phyloP scores from a whole-genome alignment of 2,329 filamentous ascomycete genomes.

The Monosporascus sp. region DNA sequence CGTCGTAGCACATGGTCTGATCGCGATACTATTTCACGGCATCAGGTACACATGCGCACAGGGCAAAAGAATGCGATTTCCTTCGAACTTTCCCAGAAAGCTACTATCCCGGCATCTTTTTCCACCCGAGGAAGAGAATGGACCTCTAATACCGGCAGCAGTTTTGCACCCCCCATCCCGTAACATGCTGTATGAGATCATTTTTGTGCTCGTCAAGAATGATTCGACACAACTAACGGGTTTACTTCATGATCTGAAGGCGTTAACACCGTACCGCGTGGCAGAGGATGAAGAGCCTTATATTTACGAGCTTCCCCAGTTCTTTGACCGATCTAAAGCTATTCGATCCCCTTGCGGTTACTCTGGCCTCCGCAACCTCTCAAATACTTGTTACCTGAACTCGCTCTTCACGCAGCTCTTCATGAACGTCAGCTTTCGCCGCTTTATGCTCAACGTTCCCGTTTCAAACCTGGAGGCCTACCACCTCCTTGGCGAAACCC shows the following conservation, averaged over 20 bases:
- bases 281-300: constrained; percentile 46
- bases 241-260: constrained; percentile 46
- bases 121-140: constrained; percentile 38
- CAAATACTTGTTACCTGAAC: constrained; percentile 96
- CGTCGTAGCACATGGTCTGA: constrained; percentile 29
- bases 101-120: constrained; percentile 64
- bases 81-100: constrained; percentile 31
- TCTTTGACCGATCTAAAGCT: constrained; percentile 60
- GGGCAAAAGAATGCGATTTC: constrained; percentile 12
- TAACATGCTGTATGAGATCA: constrained; percentile 52
- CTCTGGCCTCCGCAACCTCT: constrained; percentile 84
- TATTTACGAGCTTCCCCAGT: constrained; percentile 53
- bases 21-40: constrained; percentile 27
- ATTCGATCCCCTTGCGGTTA: constrained; percentile 77
- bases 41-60: constrained; percentile 20
- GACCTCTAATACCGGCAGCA: constrained; percentile 30
- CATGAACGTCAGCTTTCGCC: constrained; percentile 86
- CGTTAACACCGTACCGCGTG: constrained; percentile 43
- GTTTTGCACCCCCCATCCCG: constrained; percentile 52
- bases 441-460: constrained; percentile 68
- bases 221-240: constrained; percentile 40
- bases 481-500: constrained; percentile 68
- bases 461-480: constrained; percentile 55
- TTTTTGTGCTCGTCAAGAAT: constrained; percentile 51
- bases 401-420: constrained; percentile 91